Conservation (phyloP, 495 filamentous ascomycete species). For the Entonaema liquescens region DNA sequence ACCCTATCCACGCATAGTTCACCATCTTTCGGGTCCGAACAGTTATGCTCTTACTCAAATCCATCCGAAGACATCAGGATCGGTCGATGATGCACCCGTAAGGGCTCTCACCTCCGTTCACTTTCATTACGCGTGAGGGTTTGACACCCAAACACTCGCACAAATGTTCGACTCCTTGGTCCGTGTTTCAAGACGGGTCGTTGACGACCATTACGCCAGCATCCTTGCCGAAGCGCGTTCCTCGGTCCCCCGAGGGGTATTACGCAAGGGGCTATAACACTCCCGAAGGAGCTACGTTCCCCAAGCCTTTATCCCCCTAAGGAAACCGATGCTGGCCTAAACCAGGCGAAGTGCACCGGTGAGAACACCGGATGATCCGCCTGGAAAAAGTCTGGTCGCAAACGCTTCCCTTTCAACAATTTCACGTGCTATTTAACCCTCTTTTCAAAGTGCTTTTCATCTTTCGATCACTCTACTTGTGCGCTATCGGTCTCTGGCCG, state of each 20-base stretch:
- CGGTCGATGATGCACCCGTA: constrained; percentile 11
- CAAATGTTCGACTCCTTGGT: too few species aligned
- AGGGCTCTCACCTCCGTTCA: constrained; percentile 12
- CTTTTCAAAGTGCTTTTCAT: constrained; percentile 14
- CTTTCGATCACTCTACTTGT: constrained; percentile 15
- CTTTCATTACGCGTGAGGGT: too few species aligned
- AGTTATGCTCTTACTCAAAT: constrained; percentile 14
- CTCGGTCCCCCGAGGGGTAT: constrained; percentile 9
- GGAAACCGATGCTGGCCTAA: constrained; percentile 10
- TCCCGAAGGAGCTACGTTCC: constrained; percentile 10
- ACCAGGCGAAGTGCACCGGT: constrained; percentile 11
- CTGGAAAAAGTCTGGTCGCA: constrained; percentile 10
- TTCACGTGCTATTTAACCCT: constrained; percentile 15
- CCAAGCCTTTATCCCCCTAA: constrained; percentile 1
- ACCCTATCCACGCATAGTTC: constrained; percentile 14
- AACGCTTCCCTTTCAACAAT: constrained; percentile 15
- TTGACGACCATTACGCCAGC: constrained; percentile 12
- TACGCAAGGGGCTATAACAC: constrained; percentile 6
- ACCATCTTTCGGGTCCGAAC: constrained; percentile 13
- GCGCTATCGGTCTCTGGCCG: constrained; percentile 13
- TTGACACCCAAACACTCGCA: too few species aligned
- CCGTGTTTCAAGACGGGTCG: too few species aligned
- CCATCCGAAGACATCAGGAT: constrained; percentile 14
- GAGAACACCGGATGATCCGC: constrained; percentile 12
- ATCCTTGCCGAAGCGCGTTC: constrained; percentile 7